Percentiles rank a stretch among this genome's conserved stretches.
phyloP scores from a whole-genome alignment of 768 basidiomycete species.

The Russula emetica region DNA sequence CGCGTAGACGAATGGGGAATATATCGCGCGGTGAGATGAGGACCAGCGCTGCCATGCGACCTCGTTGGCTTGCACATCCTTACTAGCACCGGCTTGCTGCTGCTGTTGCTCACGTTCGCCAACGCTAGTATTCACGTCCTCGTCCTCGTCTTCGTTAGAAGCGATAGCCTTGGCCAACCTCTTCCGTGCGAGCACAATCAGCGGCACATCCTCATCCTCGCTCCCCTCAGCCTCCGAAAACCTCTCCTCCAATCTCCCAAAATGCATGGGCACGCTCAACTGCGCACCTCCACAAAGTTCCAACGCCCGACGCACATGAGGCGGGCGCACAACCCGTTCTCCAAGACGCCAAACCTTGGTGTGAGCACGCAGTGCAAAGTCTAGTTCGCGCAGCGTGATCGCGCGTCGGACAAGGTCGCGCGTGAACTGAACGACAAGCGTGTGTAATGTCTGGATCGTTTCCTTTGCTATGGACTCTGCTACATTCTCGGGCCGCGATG shows the following conservation, averaged over 20 bases:
- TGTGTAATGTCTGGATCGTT: constrained; percentile 44
- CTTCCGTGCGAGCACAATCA: constrained; percentile 7
- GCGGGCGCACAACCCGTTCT: constrained; percentile 35
- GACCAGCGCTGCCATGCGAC: constrained; percentile 5
- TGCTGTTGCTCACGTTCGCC: constrained; percentile 22
- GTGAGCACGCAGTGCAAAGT: constrained; percentile 51
- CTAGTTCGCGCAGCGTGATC: constrained; percentile 56
- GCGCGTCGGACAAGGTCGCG: constrained; percentile 48
- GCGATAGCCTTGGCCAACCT: constrained; percentile 14
- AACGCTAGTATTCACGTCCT: not conserved
- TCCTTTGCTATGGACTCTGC: constrained; percentile 43
- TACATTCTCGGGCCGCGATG: constrained; percentile 24
- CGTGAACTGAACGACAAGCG: constrained; percentile 40
- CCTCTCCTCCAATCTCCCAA: constrained; percentile 35
- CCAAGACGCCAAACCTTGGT: constrained; percentile 56
- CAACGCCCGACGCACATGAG: constrained; percentile 47
- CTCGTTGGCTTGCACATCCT: not conserved
- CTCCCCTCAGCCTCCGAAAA: constrained; percentile 19
- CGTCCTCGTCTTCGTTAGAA: constrained; percentile 15
- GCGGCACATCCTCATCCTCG: constrained; percentile 20
- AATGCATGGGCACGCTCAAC: constrained; percentile 41
- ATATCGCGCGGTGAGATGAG: constrained; percentile 34
- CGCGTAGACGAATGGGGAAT: constrained; percentile 37
- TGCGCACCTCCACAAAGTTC: constrained; percentile 43
- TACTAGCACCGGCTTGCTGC: not conserved